These are phyloP conservation scores for Rhynchosporium graminicola DNA, from an alignment of 2,329 filamentous ascomycete genomes.

Conservation along the genomic window DNA sequence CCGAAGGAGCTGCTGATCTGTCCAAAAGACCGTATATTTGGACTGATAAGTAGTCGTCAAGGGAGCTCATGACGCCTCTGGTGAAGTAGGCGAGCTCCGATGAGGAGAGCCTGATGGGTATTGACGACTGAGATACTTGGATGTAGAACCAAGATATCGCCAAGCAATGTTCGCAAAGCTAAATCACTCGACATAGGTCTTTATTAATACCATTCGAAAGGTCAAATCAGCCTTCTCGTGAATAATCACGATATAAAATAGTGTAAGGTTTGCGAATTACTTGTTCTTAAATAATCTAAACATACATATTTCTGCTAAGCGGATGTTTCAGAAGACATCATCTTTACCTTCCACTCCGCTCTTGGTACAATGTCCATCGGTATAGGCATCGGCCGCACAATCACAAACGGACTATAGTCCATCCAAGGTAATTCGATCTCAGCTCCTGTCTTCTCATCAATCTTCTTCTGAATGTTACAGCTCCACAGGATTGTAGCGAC, in stretches of 20 bases:
- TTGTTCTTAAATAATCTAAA: too few relatives aligned
- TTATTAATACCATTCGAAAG: too few relatives aligned
- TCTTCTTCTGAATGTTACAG: constrained; percentile 21
- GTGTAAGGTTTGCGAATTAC: too few relatives aligned
- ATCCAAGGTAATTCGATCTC: constrained; percentile 15
- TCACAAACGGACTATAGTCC: constrained; percentile 17
- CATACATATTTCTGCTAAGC: too few relatives aligned
- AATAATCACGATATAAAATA: too few relatives aligned
- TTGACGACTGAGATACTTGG: too few relatives aligned
- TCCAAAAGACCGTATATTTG: not conserved
- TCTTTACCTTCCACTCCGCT: constrained; percentile 5
- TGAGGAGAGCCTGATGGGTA: not conserved
- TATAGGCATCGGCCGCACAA: constrained; percentile 17
- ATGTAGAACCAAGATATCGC: too few relatives aligned
- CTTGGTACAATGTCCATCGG: constrained; percentile 11
- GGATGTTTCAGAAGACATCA: not conserved
- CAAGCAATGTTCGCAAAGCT: too few relatives aligned
- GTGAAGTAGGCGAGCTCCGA: not conserved
- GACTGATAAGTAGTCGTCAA: not conserved
- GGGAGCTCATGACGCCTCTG: not conserved
- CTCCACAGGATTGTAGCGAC: constrained; percentile 21
- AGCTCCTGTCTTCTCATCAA: constrained; percentile 12
- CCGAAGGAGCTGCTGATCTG: not conserved
- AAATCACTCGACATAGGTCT: too few relatives aligned
- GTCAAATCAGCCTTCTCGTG: too few relatives aligned